phyloP scores from a whole-genome alignment of 371 early-diverging fungal species.

The Capillidium heterosporum region DNA sequence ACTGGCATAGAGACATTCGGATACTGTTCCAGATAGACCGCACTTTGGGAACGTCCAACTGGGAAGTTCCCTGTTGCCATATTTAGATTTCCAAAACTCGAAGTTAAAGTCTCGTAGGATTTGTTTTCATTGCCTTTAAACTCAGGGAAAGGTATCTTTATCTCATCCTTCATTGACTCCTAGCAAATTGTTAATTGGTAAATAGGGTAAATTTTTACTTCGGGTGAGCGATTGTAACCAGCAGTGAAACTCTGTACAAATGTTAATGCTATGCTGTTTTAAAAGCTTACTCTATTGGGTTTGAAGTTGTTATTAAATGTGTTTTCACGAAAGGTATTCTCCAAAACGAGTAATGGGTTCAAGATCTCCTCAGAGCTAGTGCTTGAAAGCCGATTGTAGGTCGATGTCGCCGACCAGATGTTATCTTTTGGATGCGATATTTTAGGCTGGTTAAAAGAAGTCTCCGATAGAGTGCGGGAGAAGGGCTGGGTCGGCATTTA shows the following conservation, averaged over 20 bases:
- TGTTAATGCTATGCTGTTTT: background rate
- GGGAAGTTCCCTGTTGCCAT: background rate
- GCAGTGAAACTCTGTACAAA: background rate
- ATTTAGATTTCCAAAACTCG: background rate
- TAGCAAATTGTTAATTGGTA: background rate
- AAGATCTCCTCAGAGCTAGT: background rate
- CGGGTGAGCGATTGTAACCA: background rate
- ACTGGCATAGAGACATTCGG: background rate
- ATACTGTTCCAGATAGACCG: background rate
- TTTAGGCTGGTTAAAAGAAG: background rate
- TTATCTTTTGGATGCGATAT: background rate
- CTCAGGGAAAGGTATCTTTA: background rate
- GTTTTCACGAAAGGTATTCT: background rate
- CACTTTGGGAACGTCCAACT: slow-evolving; percentile 2
- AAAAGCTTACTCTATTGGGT: background rate
- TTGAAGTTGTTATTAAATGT: background rate
- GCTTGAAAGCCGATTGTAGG: background rate
- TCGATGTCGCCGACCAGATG: background rate
- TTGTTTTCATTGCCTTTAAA: background rate
- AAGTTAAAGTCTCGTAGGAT: background rate
- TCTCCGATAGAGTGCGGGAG: background rate
- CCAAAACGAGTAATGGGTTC: background rate
- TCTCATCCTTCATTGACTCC: background rate
- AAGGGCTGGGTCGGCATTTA: too few relatives aligned
- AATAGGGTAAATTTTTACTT: background rate